These are phyloP conservation scores for Chlorella sp. DNA, from an alignment of 139 green algal genomes.

Conservation along the genomic window DNA sequence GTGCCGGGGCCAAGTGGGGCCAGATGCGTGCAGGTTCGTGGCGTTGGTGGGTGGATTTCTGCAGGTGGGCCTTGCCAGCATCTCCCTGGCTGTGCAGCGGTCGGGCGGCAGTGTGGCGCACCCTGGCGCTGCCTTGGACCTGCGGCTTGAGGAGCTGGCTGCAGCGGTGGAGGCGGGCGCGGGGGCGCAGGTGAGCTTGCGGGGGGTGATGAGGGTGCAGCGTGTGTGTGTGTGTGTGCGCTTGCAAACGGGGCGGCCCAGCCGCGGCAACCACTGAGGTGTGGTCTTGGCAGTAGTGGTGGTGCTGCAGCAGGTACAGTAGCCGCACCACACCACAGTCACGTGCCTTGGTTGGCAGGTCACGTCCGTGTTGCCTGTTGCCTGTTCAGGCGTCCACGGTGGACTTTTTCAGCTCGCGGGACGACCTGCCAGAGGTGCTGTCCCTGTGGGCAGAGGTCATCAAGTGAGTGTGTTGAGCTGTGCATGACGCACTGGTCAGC, in stretches of 20 bases:
- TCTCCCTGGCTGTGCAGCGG: conserved; percentile 50
- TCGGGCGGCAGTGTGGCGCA: conserved; percentile 46
- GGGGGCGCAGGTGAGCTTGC: conserved; percentile 3
- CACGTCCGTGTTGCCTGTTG: neutral
- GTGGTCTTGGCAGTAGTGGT: conserved; percentile 38
- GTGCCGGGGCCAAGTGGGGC: too few relatives aligned
- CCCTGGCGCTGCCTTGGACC: conserved; percentile 43
- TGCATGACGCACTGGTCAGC: too few relatives aligned
- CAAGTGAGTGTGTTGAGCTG: conserved; percentile 2
- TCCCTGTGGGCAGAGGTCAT: neutral
- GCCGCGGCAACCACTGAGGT: neutral
- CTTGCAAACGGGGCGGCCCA: neutral
- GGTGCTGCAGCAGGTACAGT: too few relatives aligned
- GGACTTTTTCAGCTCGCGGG: conserved; percentile 3
- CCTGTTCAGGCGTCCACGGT: neutral
- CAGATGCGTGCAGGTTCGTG: too few relatives aligned
- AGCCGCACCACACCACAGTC: conserved; percentile 43
- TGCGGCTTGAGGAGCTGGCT: conserved; percentile 48
- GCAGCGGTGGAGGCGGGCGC: conserved; percentile 56
- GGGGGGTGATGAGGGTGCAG: neutral
- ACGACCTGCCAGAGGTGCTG: neutral
- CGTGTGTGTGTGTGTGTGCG: too few relatives aligned
- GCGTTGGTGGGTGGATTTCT: too few relatives aligned
- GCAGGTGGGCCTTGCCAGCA: conserved; percentile 42
- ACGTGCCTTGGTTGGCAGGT: too few relatives aligned